Conservation (phyloP, 306 rosid genomes). For the Fragaria vesca region DNA sequence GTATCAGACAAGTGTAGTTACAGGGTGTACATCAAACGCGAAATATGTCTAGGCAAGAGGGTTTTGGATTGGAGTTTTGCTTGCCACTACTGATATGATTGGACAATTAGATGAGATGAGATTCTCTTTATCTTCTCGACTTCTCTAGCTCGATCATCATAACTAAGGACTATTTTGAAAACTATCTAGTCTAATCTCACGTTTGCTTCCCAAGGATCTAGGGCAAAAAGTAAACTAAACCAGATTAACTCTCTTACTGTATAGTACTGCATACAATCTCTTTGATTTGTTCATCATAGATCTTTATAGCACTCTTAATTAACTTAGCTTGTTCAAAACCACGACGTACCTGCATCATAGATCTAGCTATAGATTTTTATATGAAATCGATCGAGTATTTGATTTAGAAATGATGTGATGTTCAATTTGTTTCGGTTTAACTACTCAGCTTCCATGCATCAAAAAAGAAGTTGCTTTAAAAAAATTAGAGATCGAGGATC, state of each 20-base stretch:
- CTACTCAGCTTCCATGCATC: slow-evolving; percentile 21
- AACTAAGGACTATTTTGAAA: neutral
- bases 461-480: slow-evolving; percentile 22
- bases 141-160: neutral
- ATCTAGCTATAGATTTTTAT: neutral
- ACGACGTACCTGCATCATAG: neutral
- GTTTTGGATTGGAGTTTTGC: neutral
- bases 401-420: slow-evolving; percentile 13
- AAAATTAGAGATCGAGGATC: neutral
- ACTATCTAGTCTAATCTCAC: neutral
- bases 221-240: neutral
- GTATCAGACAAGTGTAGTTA: slow-evolving; percentile 2
- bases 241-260: neutral
- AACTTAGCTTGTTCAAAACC: neutral
- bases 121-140: neutral
- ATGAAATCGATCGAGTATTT: slow-evolving; percentile 2
- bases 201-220: neutral
- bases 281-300: neutral
- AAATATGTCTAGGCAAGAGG: neutral
- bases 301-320: neutral
- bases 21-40: neutral
- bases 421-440: slow-evolving; percentile 10
- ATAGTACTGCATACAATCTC: neutral
- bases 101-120: neutral
- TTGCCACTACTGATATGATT: slow-evolving; percentile 3